Evolutionary conservation across 2,329 filamentous ascomycete species (phyloP).

Genomic region (Pseudogymnoascus sp.): DNA sequence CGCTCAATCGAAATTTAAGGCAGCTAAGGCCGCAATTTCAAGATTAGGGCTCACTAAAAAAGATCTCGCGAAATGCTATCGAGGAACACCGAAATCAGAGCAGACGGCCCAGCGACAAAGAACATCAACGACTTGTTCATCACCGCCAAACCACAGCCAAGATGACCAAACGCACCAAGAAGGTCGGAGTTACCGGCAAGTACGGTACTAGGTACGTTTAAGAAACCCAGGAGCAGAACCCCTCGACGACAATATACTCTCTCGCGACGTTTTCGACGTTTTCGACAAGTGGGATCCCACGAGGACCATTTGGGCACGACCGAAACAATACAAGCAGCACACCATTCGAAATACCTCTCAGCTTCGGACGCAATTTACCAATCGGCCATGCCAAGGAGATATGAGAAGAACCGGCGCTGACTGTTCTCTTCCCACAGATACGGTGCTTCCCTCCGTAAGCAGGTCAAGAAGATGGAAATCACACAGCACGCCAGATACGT

Average conservation of each 20-base stretch:
- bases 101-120: constrained; percentile 8
- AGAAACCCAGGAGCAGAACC: constrained; percentile 20
- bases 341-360: neutral
- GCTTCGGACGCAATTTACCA: neutral
- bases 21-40: neutral
- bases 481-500: constrained; percentile 95
- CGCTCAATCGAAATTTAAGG: neutral
- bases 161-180: constrained; percentile 95
- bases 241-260: constrained; percentile 14
- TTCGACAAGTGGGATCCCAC: constrained; percentile 10
- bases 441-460: constrained; percentile 98
- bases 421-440: constrained; percentile 50
- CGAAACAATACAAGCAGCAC: neutral
- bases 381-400: neutral
- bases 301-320: constrained; percentile 7
- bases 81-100: constrained; percentile 8
- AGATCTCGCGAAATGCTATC: constrained; percentile 9
- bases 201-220: constrained; percentile 83
- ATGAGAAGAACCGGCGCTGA: neutral
- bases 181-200: constrained; percentile 98
- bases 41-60: constrained; percentile 9
- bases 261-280: constrained; percentile 10
- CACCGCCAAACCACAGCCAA: constrained; percentile 42
- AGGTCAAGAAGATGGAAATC: constrained; percentile 99
- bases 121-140: constrained; percentile 13